Base-by-base conservation (phyloP, 148 eudicot species). In the Rhododendron kiyosumense region DNA sequence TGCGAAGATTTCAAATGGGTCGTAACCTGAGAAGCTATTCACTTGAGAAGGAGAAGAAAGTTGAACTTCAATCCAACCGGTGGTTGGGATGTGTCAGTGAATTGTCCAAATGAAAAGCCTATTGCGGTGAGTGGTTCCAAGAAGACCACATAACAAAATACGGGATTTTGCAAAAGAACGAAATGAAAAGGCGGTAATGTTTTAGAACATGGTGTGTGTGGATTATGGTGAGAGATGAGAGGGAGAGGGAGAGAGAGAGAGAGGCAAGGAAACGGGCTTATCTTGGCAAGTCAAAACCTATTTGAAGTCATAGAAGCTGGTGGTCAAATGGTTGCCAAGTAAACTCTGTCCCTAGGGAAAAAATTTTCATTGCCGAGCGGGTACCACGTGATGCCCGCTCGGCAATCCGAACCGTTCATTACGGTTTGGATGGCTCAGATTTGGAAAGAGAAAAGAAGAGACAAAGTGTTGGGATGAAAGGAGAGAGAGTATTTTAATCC, bases 81-180 rank as follows among this genome's bases (percentile, higher is more conserved):
- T 14, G 61, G 43, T 14, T 78, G 51, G 32, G 43, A 22, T 87
- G 71, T 26, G 73, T 61, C 45, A 7, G 73, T 84, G 81, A 77
- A 77, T 5, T 54, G 61, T 17, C 34, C 34, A 1, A 1, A 2
- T 34, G 34, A 2, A 22, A 9, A 57, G 38, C 46, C 43, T 36
- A 34, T 30, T 54, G 61, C 26, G 84, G 57, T 87, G 86, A 80
- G 89, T 87, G 89, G 89, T 79, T 80, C 84, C 81, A 41, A 84
- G 13, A 17, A 69, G 69, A 36, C 86, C 89, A 87, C 89, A 84
- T 65, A 17, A 59, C 67, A 79, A 46, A 28, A 15, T 45, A 20
- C 7, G 18, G 45, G 15, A 57, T 32, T 84, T 46, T 20, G 7
- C 18, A 5, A 9, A 0, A 48, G 4, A 13, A 1, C 1, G 11